phyloP scores from a whole-genome alignment of 768 basidiomycete species.

The Russula foetens region DNA sequence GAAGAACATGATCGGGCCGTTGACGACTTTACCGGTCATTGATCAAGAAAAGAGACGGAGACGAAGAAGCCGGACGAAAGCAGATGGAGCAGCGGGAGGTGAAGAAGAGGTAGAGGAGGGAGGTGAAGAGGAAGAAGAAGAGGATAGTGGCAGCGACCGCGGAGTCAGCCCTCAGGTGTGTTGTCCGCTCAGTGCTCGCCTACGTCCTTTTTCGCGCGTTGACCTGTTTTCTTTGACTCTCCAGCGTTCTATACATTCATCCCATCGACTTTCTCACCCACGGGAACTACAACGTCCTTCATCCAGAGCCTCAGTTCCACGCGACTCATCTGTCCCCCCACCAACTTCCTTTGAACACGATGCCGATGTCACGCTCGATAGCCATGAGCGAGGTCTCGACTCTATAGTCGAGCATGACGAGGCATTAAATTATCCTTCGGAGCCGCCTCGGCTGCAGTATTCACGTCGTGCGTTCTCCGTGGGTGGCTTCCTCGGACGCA shows the following conservation, averaged over 20 bases:
- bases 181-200: background rate
- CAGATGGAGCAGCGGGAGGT: background rate
- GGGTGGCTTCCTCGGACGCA: conserved; percentile 37
- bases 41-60: conserved; percentile 57
- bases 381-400: conserved; percentile 43
- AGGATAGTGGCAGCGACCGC: conserved; percentile 39
- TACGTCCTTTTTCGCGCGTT: background rate
- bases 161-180: conserved; percentile 38
- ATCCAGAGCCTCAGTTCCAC: conserved; percentile 21
- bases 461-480: conserved; percentile 32
- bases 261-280: background rate
- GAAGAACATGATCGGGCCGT: conserved; percentile 44
- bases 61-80: conserved; percentile 33
- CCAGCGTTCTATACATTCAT: conserved; percentile 22
- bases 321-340: conserved; percentile 37
- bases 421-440: conserved; percentile 18
- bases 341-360: conserved; percentile 28
- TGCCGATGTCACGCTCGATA: conserved; percentile 28
- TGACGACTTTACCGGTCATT: conserved; percentile 61
- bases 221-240: background rate
- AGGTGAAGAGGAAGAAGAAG: conserved; percentile 31
- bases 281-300: conserved; percentile 31
- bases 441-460: background rate
- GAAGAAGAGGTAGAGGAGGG: background rate
- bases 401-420: conserved; percentile 65